A percentile compares a stretch with the other conserved stretches of the same genome.
Evolutionary conservation across 768 basidiomycete genomes (phyloP).

Genomic region (Lyophyllum atratum): DNA sequence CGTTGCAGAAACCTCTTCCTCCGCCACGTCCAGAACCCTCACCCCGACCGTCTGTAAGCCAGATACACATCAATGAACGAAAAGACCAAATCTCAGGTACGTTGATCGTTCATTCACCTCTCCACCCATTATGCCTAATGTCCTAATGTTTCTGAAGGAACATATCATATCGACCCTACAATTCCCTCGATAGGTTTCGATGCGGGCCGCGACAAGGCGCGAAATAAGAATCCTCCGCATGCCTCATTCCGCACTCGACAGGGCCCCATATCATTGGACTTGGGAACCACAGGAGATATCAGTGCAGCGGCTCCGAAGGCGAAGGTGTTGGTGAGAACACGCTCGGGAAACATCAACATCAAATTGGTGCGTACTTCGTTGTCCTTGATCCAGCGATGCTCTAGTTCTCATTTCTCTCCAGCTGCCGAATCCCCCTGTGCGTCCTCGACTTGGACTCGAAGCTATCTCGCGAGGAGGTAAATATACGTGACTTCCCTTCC

Average conservation of each 20-base stretch:
- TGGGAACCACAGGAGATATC: constrained; percentile 39
- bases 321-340: constrained; percentile 36
- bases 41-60: constrained; percentile 7
- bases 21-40: background rate
- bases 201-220: constrained; percentile 23
- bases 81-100: constrained; percentile 12
- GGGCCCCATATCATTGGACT: constrained; percentile 37
- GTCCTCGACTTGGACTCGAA: constrained; percentile 40
- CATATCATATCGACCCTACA: constrained; percentile 42
- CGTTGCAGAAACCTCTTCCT: background rate
- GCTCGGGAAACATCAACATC: constrained; percentile 39
- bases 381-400: no score
- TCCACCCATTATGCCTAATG: background rate
- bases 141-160: constrained; percentile 32
- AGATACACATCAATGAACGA: constrained; percentile 12
- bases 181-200: constrained; percentile 28
- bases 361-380: constrained; percentile 35
- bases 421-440: constrained; percentile 31
- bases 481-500: background rate
- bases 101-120: background rate
- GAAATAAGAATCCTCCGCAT: constrained; percentile 32
- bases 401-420: constrained; percentile 14
- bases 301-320: constrained; percentile 28
- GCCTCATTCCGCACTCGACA: constrained; percentile 45
- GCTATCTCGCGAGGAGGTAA: constrained; percentile 35